A percentile compares a stretch with the other conserved stretches of the same genome.
These are phyloP conservation scores for Trypanosomatidae sp. DNA, from an alignment of 208 protist genomes.

Conservation along the genomic window DNA sequence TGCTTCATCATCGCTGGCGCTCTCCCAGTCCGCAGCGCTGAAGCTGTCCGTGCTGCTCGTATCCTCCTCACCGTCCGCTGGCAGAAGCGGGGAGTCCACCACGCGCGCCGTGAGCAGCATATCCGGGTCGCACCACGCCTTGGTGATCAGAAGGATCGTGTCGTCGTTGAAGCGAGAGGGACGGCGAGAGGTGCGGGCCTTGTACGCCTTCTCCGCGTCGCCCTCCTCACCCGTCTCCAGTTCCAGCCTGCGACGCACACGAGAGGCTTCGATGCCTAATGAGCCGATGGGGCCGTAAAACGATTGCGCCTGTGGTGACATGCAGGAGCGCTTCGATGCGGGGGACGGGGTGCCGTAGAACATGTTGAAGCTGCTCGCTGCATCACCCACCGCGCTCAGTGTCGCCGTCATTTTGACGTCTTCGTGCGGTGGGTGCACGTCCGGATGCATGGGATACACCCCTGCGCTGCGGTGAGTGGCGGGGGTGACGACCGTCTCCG, in stretches of 20 bases:
- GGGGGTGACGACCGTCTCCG: too few relatives aligned
- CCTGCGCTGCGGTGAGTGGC: too few relatives aligned
- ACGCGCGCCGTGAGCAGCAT: slow-evolving; percentile 23
- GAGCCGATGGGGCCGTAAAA: slow-evolving; percentile 48
- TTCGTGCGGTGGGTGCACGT: not conserved
- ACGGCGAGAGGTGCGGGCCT: slow-evolving; percentile 12
- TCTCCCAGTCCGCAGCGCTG: not conserved
- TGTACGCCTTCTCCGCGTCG: slow-evolving; percentile 31
- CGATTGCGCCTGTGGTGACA: slow-evolving; percentile 10
- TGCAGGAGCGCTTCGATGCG: not conserved
- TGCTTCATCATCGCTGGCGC: not conserved
- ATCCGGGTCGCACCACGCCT: slow-evolving; percentile 37
- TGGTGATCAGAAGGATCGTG: slow-evolving; percentile 27
- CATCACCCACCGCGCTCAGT: not conserved
- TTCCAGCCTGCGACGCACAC: slow-evolving; percentile 27
- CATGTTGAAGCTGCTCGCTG: slow-evolving; percentile 8
- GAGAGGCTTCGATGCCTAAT: slow-evolving; percentile 32
- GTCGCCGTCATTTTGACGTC: not conserved
- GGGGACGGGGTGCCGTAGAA: slow-evolving; percentile 20
- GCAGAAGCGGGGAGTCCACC: slow-evolving; percentile 26
- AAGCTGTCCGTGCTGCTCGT: not conserved
- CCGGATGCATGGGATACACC: too few relatives aligned
- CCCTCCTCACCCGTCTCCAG: slow-evolving; percentile 21
- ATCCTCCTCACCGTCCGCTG: slow-evolving; percentile 9
- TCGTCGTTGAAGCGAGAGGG: not conserved